phyloP scores from a whole-genome alignment of 2,329 filamentous ascomycete species.

The Albifimbria verrucaria region DNA sequence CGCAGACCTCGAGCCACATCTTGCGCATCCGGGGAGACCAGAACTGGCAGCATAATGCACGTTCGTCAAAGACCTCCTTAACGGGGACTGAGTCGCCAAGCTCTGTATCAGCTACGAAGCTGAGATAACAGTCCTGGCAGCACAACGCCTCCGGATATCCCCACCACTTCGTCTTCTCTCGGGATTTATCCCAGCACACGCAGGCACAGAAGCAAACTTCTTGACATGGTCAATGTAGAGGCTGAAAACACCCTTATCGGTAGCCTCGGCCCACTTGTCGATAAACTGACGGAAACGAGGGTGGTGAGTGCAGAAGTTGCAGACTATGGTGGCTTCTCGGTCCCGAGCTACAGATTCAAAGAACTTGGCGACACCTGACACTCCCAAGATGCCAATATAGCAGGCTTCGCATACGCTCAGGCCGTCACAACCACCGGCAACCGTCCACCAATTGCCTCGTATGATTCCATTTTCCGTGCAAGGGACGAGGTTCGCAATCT shows the following conservation, averaged over 20 bases:
- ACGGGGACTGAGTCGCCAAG: no score
- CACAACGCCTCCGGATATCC: conserved; percentile 30
- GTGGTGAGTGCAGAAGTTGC: conserved; percentile 23
- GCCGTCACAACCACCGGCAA: conserved; percentile 16
- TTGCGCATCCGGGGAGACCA: conserved; percentile 36
- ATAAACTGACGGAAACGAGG: conserved; percentile 23
- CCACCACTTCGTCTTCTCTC: conserved; percentile 27
- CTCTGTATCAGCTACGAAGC: conserved; percentile 23
- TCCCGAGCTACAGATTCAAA: conserved; percentile 20
- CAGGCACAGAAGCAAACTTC: conserved; percentile 22
- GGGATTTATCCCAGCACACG: conserved; percentile 24
- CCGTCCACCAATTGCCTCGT: conserved; percentile 31
- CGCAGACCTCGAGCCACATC: conserved; percentile 26
- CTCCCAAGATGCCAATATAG: conserved; percentile 23
- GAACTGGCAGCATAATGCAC: conserved; percentile 28
- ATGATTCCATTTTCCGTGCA: conserved; percentile 25
- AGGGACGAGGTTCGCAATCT: conserved; percentile 15
- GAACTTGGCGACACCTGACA: conserved; percentile 21
- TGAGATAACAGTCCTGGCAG: conserved; percentile 31
- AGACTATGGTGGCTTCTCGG: conserved; percentile 20
- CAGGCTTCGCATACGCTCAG: conserved; percentile 31
- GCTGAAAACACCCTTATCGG: no score
- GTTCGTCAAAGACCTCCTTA: conserved; percentile 17
- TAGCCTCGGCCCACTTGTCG: conserved; percentile 21
- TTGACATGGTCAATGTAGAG: conserved; percentile 21